Evolutionary conservation across 1,284 basidiomycete species (phyloP).

Genomic region (Retiboletus flavoniger): DNA sequence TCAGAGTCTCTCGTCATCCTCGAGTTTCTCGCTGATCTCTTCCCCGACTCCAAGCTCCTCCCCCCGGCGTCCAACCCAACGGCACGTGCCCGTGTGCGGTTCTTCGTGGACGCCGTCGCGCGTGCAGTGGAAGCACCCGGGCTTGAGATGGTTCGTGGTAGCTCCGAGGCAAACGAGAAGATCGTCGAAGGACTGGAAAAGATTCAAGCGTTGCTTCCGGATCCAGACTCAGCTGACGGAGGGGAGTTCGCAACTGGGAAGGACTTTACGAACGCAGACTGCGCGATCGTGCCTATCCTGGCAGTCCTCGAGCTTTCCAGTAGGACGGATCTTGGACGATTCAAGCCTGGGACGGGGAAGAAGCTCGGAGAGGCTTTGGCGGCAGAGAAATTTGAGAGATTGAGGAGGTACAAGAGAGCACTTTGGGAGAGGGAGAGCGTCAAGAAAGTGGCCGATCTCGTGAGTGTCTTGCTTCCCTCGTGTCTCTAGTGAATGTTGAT

Average conservation of each 20-base stretch:
- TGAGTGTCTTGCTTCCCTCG: background rate
- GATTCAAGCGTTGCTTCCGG: conserved; percentile 36
- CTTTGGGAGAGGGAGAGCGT: background rate
- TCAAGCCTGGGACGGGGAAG: conserved; percentile 40
- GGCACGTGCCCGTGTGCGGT: conserved; percentile 52
- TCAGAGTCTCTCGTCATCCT: conserved; percentile 62
- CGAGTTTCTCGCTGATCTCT: conserved; percentile 62
- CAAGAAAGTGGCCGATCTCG: background rate
- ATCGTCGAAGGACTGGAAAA: conserved; percentile 23
- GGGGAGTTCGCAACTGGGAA: conserved; percentile 37
- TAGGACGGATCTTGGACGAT: conserved; percentile 46
- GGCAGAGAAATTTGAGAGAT: background rate
- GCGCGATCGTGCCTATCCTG: conserved; percentile 50
- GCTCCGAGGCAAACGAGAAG: background rate
- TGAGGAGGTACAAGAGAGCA: background rate
- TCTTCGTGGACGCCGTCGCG: conserved; percentile 55
- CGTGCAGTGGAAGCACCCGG: conserved; percentile 15
- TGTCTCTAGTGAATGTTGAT: background rate
- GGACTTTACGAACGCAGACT: conserved; percentile 51
- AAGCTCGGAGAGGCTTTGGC: conserved; percentile 27
- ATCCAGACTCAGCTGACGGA: background rate
- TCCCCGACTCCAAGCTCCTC: conserved; percentile 45
- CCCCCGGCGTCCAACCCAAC: conserved; percentile 43
- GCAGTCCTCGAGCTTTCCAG: conserved; percentile 40
- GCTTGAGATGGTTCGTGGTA: background rate